A percentile compares a stretch with the other conserved stretches of the same genome.
Evolutionary conservation across 257 asterid species (phyloP).

Genomic region (Nicotiana obtusifolia): DNA sequence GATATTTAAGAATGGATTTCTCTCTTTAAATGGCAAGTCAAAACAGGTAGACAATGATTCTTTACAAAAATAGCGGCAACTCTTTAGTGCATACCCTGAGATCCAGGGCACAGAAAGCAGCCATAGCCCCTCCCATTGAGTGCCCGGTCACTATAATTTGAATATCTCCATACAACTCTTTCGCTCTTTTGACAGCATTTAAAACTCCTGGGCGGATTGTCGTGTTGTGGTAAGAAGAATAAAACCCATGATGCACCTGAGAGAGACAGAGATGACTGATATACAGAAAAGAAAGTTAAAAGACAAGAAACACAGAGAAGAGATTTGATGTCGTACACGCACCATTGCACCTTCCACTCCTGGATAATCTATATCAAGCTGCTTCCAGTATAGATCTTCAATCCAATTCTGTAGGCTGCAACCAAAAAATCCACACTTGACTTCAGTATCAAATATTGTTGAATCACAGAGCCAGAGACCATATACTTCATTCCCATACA

Average conservation of each 20-base stretch:
- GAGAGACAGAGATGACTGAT: constrained; percentile 11
- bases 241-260: constrained; percentile 98
- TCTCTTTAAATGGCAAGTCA: constrained; percentile 4
- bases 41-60: constrained; percentile 6
- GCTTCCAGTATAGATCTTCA: constrained; percentile 96
- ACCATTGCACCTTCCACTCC: constrained; percentile 95
- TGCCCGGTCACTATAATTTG: constrained; percentile 81
- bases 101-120: constrained; percentile 90
- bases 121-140: constrained; percentile 99
- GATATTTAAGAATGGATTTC: neutral
- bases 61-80: neutral
- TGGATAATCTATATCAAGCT: constrained; percentile 80
- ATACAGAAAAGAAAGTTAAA: neutral
- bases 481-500: neutral
- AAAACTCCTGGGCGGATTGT: constrained; percentile 72
- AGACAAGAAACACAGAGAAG: neutral
- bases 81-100: constrained; percentile 45
- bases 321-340: constrained; percentile 13
- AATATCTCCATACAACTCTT: constrained; percentile 56
- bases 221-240: constrained; percentile 83
- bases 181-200: constrained; percentile 48
- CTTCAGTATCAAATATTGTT: neutral
- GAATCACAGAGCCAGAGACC: constrained; percentile 4
- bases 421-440: constrained; percentile 8
- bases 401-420: constrained; percentile 94